phyloP scores from a whole-genome alignment of 106 monocot genomes.

The Apostasia shenzhenica region DNA sequence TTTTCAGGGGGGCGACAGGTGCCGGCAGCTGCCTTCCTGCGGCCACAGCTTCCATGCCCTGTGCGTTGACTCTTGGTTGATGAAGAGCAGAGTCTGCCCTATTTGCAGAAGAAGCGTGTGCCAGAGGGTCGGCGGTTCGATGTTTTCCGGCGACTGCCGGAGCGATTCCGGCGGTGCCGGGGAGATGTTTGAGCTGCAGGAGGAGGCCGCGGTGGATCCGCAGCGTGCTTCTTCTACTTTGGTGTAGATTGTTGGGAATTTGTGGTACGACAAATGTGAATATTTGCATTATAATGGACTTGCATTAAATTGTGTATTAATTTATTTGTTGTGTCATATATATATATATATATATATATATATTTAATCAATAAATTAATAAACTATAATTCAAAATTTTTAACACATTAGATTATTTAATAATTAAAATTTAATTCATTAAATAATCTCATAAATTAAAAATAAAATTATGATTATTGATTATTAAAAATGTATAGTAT shows the following conservation, averaged over 20 bases:
- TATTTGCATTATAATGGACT: too few relatives aligned
- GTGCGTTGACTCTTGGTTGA: constrained; percentile 53
- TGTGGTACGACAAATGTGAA: too few relatives aligned
- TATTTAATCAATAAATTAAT: too few relatives aligned
- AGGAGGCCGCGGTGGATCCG: background rate
- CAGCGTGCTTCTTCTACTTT: background rate
- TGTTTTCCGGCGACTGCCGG: background rate
- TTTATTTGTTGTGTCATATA: too few relatives aligned
- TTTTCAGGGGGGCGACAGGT: constrained; percentile 36
- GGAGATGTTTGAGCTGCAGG: background rate
- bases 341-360: too few relatives aligned
- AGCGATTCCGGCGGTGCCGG: background rate
- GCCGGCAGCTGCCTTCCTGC: constrained; percentile 39
- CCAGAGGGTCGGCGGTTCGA: background rate
- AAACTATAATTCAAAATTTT: too few relatives aligned
- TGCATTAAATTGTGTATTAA: too few relatives aligned
- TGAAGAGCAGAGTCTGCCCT: constrained; percentile 33
- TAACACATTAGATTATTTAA: too few relatives aligned
- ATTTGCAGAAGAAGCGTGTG: constrained; percentile 27
- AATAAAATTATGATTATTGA: too few relatives aligned
- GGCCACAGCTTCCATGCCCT: constrained; percentile 46
- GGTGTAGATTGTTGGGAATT: background rate
- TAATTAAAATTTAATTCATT: too few relatives aligned
- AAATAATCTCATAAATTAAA: too few relatives aligned
- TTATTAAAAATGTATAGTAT: too few relatives aligned